Base-by-base conservation (phyloP, 2,329 filamentous ascomycete species). In the Hypoxylon sp. region DNA sequence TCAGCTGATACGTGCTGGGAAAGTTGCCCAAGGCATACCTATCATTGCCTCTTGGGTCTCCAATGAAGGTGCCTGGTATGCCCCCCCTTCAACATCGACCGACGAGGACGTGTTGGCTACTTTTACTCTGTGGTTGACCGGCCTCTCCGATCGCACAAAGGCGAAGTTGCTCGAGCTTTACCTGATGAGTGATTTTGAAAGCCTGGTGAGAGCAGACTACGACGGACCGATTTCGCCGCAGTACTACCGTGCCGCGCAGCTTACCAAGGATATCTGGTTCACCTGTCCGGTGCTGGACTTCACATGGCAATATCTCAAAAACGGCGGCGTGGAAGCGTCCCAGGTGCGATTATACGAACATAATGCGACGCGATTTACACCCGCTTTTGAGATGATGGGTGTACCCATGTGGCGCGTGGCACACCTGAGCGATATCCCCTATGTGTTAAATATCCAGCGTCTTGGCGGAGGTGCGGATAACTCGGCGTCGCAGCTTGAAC, bases 371-470 rank as follows among this genome's bases (percentile, higher is more conserved):
- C 52, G 64, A 11, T 67, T 57, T 21, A 29, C 51, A 1, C 66
- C 68, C 2, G 46, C 55, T 1, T 70, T 59, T 35, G 51, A 65
- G 19, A 21, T 16, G 1, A 70, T 70, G 67, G 66, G 66, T 1
- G 64, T 69, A 3, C 59, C 66, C 1, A 63, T 67, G 60, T 71
- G 67, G 69, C 57, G 65, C 11, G 67, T 70, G 1, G 59, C 65
- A 4, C 69, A 71, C 32, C 57, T 70, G 5, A 67, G 64, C 26
- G 67, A 70, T 55, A 69, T 71, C 16, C 68, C 68, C 0, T 69
- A 70, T 27, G 59, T 67, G 8, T 35, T 69, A 21, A 66, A 65
- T 25, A 58, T 19, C 16, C 61, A 64, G 13, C 59, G 57, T 36
- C 51, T 69, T 45, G 62, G 43, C 0, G 59, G 46, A 1, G 60